Evolutionary conservation across 345 rosid genomes (phyloP).

Genomic region (Hypericum androsaemum): DNA sequence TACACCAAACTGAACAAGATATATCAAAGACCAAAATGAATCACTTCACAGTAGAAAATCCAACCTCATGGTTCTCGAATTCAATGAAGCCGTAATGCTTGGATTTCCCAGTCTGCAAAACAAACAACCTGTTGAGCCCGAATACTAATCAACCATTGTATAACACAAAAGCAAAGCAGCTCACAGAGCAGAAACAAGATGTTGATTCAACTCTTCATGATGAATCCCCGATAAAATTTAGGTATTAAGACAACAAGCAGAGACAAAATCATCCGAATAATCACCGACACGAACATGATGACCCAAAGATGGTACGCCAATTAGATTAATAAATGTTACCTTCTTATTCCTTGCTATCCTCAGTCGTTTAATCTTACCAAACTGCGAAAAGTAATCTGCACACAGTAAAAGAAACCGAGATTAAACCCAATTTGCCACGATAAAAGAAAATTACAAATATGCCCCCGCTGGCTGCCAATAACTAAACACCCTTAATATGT

Average conservation of each 20-base stretch:
- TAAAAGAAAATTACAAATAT: not conserved
- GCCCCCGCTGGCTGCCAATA: too few species aligned
- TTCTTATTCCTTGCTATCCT: conserved; percentile 78
- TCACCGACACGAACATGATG: not conserved
- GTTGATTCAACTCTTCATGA: too few species aligned
- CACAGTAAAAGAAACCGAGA: not conserved
- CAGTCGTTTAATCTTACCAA: conserved; percentile 72
- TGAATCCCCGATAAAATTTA: too few species aligned
- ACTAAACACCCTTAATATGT: too few species aligned
- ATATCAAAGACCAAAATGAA: not conserved
- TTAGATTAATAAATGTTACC: conserved; percentile 25
- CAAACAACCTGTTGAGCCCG: not conserved
- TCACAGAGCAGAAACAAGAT: too few species aligned
- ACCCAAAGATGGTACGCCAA: not conserved
- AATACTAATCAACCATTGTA: too few species aligned
- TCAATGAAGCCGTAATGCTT: conserved; percentile 90
- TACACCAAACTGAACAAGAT: conserved; percentile 10
- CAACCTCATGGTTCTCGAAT: conserved; percentile 75
- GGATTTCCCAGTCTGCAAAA: conserved; percentile 78
- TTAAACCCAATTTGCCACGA: not conserved
- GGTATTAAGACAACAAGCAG: too few species aligned
- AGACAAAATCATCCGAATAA: too few species aligned
- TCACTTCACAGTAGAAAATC: not conserved
- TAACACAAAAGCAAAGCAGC: too few species aligned
- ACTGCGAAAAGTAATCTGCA: conserved; percentile 69